Evolutionary conservation across 2,329 filamentous ascomycete species (phyloP).

Genomic region (Lecanicillium sp.): DNA sequence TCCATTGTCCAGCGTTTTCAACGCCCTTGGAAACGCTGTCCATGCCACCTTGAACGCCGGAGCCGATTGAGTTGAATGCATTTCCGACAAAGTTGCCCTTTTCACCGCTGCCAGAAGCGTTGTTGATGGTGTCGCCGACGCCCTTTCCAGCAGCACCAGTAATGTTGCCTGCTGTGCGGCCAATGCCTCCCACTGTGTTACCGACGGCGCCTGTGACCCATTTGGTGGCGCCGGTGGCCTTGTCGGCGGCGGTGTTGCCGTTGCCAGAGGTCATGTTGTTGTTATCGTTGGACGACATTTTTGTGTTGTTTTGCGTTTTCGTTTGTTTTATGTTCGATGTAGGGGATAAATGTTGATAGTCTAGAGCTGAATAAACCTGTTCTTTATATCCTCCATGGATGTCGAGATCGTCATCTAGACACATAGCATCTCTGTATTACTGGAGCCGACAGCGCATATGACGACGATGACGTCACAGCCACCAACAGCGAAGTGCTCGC

Average conservation of each 20-base stretch:
- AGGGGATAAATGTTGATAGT: too few relatives aligned
- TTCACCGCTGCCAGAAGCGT: conserved; percentile 37
- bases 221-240: conserved; percentile 25
- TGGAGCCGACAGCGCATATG: conserved; percentile 3
- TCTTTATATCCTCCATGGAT: too few relatives aligned
- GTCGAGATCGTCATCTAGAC: too few relatives aligned
- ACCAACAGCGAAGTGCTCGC: neutral
- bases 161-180: conserved; percentile 31
- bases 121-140: conserved; percentile 45
- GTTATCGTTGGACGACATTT: conserved; percentile 9
- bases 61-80: conserved; percentile 42
- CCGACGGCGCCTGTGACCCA: conserved; percentile 32
- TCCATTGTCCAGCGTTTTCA: conserved; percentile 52
- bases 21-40: conserved; percentile 42
- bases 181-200: conserved; percentile 31
- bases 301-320: conserved; percentile 1
- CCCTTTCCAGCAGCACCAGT: conserved; percentile 47
- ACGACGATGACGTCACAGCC: conserved; percentile 8
- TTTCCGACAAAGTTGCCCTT: conserved; percentile 47
- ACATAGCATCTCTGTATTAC: too few relatives aligned
- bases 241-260: conserved; percentile 17
- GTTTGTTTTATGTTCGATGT: neutral
- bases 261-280: conserved; percentile 15
- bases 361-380: too few relatives aligned
- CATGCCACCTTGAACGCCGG: conserved; percentile 43